Evolutionary conservation across 2,329 filamentous ascomycete species (phyloP).

Genomic region (Myriosclerotinia scirpicola): DNA sequence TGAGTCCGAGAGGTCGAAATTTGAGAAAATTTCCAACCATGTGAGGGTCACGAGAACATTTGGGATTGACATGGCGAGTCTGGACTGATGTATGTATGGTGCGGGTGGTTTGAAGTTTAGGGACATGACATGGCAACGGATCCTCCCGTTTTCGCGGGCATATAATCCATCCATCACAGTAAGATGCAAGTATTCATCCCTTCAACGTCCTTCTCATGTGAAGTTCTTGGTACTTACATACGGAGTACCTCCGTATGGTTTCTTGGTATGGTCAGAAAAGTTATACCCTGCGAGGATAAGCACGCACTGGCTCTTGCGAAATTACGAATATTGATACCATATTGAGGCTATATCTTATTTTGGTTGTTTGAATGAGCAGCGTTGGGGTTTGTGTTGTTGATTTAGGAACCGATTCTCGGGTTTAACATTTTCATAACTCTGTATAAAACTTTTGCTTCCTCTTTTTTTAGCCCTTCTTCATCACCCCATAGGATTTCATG

Average conservation of each 20-base stretch:
- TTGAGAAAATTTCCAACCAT: constrained; percentile 26
- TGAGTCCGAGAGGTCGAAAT: constrained; percentile 24
- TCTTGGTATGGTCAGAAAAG: constrained; percentile 5
- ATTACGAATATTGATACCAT: constrained; percentile 22
- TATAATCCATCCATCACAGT: constrained; percentile 9
- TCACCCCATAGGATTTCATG: constrained; percentile 8
- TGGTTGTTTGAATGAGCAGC: constrained; percentile 12
- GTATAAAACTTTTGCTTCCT: not conserved
- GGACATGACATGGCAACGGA: constrained; percentile 27
- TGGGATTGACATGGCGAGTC: constrained; percentile 23
- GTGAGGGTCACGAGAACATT: constrained; percentile 37
- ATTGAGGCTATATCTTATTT: constrained; percentile 20
- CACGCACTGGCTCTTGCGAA: constrained; percentile 2
- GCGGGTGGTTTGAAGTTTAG: constrained; percentile 16
- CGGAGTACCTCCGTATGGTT: constrained; percentile 1
- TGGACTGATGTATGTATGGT: constrained; percentile 21
- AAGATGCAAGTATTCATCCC: constrained; percentile 22
- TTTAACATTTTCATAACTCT: not conserved
- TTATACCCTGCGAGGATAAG: constrained; percentile 15
- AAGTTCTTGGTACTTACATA: constrained; percentile 14
- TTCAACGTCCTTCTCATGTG: constrained; percentile 19
- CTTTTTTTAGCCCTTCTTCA: constrained; percentile 1
- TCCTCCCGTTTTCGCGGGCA: constrained; percentile 34
- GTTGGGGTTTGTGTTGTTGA: not conserved
- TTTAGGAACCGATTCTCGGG: constrained; percentile 7